Evolutionary conservation across 148 eudicot species (phyloP).

Genomic region (Vaccinium macrocarpon): DNA sequence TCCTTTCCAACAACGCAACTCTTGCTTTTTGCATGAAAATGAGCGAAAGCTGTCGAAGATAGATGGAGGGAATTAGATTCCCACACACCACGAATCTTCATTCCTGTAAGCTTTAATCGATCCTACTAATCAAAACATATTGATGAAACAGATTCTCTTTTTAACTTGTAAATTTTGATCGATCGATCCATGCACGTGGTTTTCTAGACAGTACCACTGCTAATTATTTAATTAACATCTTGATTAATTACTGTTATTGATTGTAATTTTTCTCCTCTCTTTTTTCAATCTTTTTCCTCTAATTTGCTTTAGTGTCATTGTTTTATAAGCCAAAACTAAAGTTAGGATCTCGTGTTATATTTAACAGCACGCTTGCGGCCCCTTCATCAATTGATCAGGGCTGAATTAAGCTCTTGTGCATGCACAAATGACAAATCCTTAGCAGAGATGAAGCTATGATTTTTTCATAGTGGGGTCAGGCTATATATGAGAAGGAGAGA

Average conservation of each 20-base stretch:
- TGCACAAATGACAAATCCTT: background rate
- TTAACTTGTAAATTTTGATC: background rate
- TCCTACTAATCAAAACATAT: background rate
- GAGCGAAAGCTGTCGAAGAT: slow-evolving; percentile 10
- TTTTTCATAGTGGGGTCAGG: too few species aligned
- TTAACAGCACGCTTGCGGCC: background rate
- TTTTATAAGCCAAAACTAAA: too few species aligned
- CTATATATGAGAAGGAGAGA: too few species aligned
- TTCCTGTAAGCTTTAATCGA: background rate
- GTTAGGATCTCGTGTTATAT: too few species aligned
- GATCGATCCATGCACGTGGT: background rate
- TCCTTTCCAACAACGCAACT: slow-evolving; percentile 19
- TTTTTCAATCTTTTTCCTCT: background rate
- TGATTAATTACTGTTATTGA: background rate
- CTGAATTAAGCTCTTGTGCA: background rate
- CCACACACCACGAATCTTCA: slow-evolving; percentile 14
- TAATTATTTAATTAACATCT: background rate
- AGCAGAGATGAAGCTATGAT: too few species aligned
- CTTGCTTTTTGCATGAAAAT: slow-evolving; percentile 18
- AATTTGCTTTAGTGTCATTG: background rate
- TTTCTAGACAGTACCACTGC: background rate
- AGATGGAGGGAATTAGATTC: slow-evolving; percentile 21
- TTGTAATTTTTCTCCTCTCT: background rate
- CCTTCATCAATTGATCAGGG: background rate
- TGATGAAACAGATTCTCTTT: background rate